phyloP scores from a whole-genome alignment of 805 yeast genomes.

The Tetrapisispora namnaoensis region DNA sequence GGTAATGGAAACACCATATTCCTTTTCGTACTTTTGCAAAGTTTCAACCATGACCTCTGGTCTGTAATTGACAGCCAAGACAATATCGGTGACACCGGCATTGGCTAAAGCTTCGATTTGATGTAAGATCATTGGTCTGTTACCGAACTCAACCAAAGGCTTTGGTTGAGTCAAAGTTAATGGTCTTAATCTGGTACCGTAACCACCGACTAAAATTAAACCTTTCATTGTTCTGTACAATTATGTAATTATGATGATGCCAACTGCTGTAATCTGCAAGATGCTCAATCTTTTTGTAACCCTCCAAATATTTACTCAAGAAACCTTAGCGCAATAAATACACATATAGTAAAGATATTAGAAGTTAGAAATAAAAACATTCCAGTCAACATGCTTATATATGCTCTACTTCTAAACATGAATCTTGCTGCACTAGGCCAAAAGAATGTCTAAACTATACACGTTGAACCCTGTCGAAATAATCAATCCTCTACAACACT shows the following conservation, averaged over 20 bases:
- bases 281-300: too few species aligned
- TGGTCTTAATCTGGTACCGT: slow-evolving; percentile 99
- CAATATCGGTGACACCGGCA: slow-evolving; percentile 98
- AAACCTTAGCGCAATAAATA: too few species aligned
- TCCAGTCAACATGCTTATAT: too few species aligned
- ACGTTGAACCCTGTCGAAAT: too few species aligned
- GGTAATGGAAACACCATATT: slow-evolving; percentile 89
- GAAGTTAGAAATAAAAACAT: too few species aligned
- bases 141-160: slow-evolving; percentile 95
- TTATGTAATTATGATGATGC: neutral
- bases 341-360: too few species aligned
- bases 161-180: slow-evolving; percentile 89
- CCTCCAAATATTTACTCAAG: too few species aligned
- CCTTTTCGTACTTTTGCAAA: slow-evolving; percentile 85
- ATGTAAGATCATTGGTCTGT: slow-evolving; percentile 98
- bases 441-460: too few species aligned
- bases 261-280: too few species aligned
- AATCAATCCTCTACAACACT: too few species aligned
- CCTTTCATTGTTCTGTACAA: slow-evolving; percentile 65
- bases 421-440: too few species aligned
- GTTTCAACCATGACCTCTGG: slow-evolving; percentile 99
- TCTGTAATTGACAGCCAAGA: slow-evolving; percentile 96
- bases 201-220: slow-evolving; percentile 97
- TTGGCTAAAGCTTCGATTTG: slow-evolving; percentile 96
- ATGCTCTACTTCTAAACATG: too few species aligned